Conservation (phyloP, 495 filamentous ascomycete species). For the Gamarada debralockiae region DNA sequence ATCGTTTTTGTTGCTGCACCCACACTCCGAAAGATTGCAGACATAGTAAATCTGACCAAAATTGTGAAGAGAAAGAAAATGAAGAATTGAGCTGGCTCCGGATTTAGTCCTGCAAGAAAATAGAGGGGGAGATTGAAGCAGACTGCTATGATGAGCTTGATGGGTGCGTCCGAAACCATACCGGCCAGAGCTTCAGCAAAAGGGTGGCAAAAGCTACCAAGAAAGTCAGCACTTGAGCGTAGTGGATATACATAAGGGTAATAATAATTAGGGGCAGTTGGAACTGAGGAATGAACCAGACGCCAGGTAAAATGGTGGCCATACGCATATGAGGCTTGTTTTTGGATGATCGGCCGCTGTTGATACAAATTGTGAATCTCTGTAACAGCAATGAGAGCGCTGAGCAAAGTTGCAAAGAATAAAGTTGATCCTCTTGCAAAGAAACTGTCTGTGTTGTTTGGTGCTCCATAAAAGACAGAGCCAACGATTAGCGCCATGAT, state of each 20-base stretch:
- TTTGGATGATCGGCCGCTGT: slow-evolving; percentile 64
- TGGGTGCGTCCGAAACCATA: slow-evolving; percentile 63
- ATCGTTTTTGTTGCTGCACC: slow-evolving; percentile 75
- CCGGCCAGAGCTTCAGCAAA: slow-evolving; percentile 55
- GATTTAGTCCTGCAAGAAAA: slow-evolving; percentile 59
- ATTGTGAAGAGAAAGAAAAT: slow-evolving; percentile 66
- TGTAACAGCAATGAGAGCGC: slow-evolving; percentile 49
- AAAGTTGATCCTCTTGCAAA: slow-evolving; percentile 52
- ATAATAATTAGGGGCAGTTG: too few species aligned
- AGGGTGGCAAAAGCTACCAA: slow-evolving; percentile 51
- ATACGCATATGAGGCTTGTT: slow-evolving; percentile 55
- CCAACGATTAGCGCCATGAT: slow-evolving; percentile 41
- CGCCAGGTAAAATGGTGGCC: too few species aligned
- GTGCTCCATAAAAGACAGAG: slow-evolving; percentile 44
- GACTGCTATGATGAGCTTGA: slow-evolving; percentile 32
- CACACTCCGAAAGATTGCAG: slow-evolving; percentile 77
- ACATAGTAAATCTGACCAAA: slow-evolving; percentile 59
- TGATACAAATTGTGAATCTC: slow-evolving; percentile 62
- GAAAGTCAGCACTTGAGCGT: too few species aligned
- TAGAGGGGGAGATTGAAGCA: slow-evolving; percentile 59
- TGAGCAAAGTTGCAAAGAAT: slow-evolving; percentile 53
- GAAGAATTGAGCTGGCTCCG: slow-evolving; percentile 55
- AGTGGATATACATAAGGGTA: too few species aligned
- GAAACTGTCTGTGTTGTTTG: slow-evolving; percentile 36
- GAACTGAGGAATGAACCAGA: too few species aligned